Conservation (phyloP, 148 eudicot species). For the Tetragonia tetragonoides region DNA sequence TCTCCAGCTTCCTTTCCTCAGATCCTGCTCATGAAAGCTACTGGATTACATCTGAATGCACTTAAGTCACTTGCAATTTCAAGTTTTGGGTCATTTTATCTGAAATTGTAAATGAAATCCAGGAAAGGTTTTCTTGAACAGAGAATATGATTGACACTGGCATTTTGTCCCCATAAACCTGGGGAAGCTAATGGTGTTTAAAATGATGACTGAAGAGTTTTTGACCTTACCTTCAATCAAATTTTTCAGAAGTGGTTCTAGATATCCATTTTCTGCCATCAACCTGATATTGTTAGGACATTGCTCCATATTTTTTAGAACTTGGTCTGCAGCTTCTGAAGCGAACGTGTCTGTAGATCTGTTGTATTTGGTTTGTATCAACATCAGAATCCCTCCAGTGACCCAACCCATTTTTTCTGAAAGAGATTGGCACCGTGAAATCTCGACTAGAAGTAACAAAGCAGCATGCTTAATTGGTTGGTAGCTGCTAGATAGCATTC, state of each 20-base stretch:
- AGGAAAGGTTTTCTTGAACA: background rate
- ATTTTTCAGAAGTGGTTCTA: constrained; percentile 66
- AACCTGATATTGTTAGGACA: constrained; percentile 55
- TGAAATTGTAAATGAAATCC: background rate
- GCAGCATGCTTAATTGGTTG: constrained; percentile 62
- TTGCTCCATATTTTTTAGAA: constrained; percentile 59
- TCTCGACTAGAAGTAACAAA: constrained; percentile 54
- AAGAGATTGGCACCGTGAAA: constrained; percentile 43
- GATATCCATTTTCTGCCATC: constrained; percentile 83
- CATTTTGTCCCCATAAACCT: background rate
- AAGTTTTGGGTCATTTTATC: background rate
- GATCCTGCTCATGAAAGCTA: constrained; percentile 41
- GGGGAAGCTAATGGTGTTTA: background rate
- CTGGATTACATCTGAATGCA: background rate
- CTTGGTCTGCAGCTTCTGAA: constrained; percentile 55
- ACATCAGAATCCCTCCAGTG: constrained; percentile 55
- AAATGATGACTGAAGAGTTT: constrained; percentile 1
- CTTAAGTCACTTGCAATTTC: background rate
- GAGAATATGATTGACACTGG: background rate
- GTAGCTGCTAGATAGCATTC: constrained; percentile 66
- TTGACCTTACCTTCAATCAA: constrained; percentile 55
- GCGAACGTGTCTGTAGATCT: constrained; percentile 46
- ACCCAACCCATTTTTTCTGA: constrained; percentile 48
- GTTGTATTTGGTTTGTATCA: constrained; percentile 52
- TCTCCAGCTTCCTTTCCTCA: constrained; percentile 59